Evolutionary conservation across 2,329 filamentous ascomycete species (phyloP).

Genomic region (Cytospora piceicola): DNA sequence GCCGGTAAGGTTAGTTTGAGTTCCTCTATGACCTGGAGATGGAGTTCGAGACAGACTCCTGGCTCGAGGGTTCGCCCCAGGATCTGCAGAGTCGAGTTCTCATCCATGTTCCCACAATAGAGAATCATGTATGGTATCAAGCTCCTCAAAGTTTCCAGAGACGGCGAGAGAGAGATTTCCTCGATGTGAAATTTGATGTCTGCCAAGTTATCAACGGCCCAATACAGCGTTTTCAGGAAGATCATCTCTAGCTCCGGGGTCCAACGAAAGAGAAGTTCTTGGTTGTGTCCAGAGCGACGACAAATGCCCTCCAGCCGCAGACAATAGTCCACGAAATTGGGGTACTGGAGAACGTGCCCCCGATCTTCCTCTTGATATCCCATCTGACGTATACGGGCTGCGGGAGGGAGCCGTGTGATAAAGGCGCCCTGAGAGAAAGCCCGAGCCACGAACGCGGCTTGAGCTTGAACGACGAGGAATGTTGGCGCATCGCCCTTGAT

Average conservation of each 20-base stretch:
- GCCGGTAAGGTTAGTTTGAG: background rate
- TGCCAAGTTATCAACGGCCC: background rate
- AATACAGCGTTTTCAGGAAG: background rate
- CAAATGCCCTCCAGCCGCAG: constrained; percentile 9
- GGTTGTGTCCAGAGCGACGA: background rate
- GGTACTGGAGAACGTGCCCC: constrained; percentile 6
- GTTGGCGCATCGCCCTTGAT: constrained; percentile 11
- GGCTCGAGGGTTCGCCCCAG: background rate
- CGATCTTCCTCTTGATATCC: background rate
- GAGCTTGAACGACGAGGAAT: constrained; percentile 15
- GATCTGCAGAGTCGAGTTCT: background rate
- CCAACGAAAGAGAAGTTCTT: background rate
- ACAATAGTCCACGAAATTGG: constrained; percentile 9
- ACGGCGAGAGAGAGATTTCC: background rate
- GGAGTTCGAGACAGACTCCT: background rate
- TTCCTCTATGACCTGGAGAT: background rate
- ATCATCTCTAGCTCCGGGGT: constrained; percentile 1
- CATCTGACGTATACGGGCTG: background rate
- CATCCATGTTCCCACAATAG: background rate
- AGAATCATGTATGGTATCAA: background rate
- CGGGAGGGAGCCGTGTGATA: background rate
- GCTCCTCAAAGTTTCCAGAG: background rate
- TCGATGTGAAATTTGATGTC: background rate
- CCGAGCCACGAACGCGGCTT: constrained; percentile 13
- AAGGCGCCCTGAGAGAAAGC: background rate